These are phyloP conservation scores for Blastobotrys indianensis DNA, from an alignment of 1,139 yeast species.

Conservation along the genomic window DNA sequence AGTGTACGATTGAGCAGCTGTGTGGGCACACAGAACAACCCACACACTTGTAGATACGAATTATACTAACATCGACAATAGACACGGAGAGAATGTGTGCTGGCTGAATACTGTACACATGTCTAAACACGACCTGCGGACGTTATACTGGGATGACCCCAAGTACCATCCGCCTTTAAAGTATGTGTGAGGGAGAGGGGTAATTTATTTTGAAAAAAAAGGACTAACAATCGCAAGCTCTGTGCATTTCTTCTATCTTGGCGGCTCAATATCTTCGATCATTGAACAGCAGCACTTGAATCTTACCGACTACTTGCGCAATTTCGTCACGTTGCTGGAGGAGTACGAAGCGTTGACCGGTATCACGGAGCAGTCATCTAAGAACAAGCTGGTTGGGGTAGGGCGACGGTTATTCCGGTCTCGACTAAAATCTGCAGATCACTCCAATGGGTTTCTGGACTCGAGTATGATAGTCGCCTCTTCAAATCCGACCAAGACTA, in stretches of 20 bases:
- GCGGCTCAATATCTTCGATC: constrained; percentile 24
- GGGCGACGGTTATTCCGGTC: constrained; percentile 26
- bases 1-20: constrained; percentile 21
- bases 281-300: constrained; percentile 16
- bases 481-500: background rate
- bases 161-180: constrained; percentile 16
- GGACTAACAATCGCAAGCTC: constrained; percentile 13
- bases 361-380: constrained; percentile 17
- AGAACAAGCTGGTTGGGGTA: constrained; percentile 24
- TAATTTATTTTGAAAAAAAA: background rate
- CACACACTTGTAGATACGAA: background rate
- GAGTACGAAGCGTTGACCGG: constrained; percentile 24
- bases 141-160: constrained; percentile 17
- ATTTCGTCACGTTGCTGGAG: constrained; percentile 20
- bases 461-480: constrained; percentile 1
- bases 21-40: background rate
- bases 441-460: constrained; percentile 3
- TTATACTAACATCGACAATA: constrained; percentile 3
- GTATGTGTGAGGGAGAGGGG: constrained; percentile 10
- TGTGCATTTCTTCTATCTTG: constrained; percentile 23
- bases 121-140: constrained; percentile 22
- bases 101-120: constrained; percentile 25
- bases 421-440: constrained; percentile 20
- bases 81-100: constrained; percentile 21
- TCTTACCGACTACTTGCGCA: constrained; percentile 20